Evolutionary conservation across 371 early-diverging fungal genomes (phyloP), one percentile per base, ranked within the genome.

Genomic region (Parasitella parasitica): DNA sequence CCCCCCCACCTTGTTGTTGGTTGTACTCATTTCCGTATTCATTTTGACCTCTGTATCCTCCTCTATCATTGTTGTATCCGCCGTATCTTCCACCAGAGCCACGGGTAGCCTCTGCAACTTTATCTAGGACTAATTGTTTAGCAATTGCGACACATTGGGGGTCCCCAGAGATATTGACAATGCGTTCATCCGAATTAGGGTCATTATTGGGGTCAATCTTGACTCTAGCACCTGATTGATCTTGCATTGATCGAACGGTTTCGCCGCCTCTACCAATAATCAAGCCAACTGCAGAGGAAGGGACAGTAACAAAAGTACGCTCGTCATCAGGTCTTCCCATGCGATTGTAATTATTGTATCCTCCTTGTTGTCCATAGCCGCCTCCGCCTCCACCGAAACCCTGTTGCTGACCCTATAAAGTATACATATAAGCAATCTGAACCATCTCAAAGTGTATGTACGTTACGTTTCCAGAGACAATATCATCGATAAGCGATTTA

Each of bases 201-300:
- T 74, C 77, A 9, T 72, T 78, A 35, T 73, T 82, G 48, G 83
- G 83, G 49, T 90, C 86, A 16, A 92, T 83, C 61, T 90, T 86
- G 64, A 96, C 94, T 54, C 86, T 80, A 15, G 95, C 93, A 0
- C 94, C 92, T 1, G 91, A 86, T 60, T 87, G 85, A 61, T 89
- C 90, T 75, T 95, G 91, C 56, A 97, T 76, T 32, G 77, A 70
- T 70, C 90, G 87, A 30, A 96, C 91, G 7, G 93, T 96, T 70
- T 95, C 97, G 39, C 97, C 95, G 22, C 92, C 88, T 69, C 85
- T 86, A 48, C 94, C 94, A 60, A 94, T 93, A 24, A 94, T 82
- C 11, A 92, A 72, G 9, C 93, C 94, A 28, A 94, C 92, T 12
- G 86, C 78, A 39, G 86, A 89, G 34, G 82, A 78, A 6, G 93